phyloP scores from a whole-genome alignment of 1,284 basidiomycete species.

The Irpex sp. region DNA sequence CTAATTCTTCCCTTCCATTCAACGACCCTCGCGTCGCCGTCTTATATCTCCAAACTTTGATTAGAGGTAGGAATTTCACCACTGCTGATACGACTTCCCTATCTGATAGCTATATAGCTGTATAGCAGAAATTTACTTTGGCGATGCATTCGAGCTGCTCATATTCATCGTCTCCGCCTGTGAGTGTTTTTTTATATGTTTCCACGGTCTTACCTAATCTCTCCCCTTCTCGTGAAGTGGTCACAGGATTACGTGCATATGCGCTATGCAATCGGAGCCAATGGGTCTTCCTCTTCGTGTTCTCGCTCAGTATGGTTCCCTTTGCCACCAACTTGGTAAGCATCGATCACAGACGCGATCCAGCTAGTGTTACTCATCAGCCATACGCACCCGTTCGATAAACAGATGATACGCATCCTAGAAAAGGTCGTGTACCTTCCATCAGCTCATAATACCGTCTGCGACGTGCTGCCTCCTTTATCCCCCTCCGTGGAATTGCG shows the following conservation, averaged over 20 bases:
- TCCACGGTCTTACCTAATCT: neutral
- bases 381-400: neutral
- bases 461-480: neutral
- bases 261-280: neutral
- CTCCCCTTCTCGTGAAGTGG: neutral
- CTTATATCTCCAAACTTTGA: no score
- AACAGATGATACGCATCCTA: neutral
- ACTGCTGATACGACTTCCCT: no score
- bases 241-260: neutral
- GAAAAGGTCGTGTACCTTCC: neutral
- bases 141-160: no score
- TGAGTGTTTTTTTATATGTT: neutral
- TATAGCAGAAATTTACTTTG: no score
- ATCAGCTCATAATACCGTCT: neutral
- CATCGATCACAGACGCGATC: neutral
- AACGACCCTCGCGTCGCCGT: no score
- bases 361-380: neutral
- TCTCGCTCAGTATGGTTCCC: neutral
- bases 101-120: no score
- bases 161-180: neutral
- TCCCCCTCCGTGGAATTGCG: neutral
- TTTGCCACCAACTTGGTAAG: neutral
- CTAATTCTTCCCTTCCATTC: neutral
- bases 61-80: no score
- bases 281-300: neutral